These are phyloP conservation scores for Pterulicium gracile DNA, from an alignment of 1,284 basidiomycete species.

Conservation along the genomic window DNA sequence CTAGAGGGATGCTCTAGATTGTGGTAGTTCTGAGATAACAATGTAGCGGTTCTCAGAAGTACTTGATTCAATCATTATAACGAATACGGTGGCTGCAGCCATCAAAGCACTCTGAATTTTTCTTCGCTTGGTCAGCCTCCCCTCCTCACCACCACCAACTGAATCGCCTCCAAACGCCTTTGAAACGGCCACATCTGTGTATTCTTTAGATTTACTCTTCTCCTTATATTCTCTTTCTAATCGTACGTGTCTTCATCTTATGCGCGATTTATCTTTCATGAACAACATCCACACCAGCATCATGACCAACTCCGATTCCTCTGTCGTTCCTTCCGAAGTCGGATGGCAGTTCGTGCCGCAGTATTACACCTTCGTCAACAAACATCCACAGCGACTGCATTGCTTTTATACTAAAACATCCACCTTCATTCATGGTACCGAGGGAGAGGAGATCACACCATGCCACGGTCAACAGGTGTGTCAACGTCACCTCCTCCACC, in stretches of 20 bases:
- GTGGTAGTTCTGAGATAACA: no score
- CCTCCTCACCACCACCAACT: constrained; percentile 8
- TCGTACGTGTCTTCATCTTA: constrained; percentile 18
- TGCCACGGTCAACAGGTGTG: constrained; percentile 88
- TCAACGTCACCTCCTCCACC: constrained; percentile 12
- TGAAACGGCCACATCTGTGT: constrained; percentile 13
- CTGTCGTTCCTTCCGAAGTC: constrained; percentile 78
- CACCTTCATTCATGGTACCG: constrained; percentile 92
- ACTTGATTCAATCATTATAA: no score
- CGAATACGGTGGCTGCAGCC: no score
- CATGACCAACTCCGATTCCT: constrained; percentile 23
- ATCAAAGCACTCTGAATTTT: no score
- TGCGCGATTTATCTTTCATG: constrained; percentile 1
- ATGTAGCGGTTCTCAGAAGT: no score
- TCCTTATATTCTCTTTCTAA: constrained; percentile 14
- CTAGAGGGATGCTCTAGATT: no score
- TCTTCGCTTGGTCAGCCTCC: not conserved
- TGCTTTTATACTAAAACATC: constrained; percentile 99
- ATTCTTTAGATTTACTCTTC: constrained; percentile 20
- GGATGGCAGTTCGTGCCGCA: constrained; percentile 97
- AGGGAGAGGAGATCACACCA: constrained; percentile 85
- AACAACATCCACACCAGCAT: constrained; percentile 22
- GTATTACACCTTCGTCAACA: constrained; percentile 98
- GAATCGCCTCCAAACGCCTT: constrained; percentile 14
- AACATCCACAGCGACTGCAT: constrained; percentile 91